phyloP scores from a whole-genome alignment of 768 basidiomycete species.

The Boletellus emodensis region DNA sequence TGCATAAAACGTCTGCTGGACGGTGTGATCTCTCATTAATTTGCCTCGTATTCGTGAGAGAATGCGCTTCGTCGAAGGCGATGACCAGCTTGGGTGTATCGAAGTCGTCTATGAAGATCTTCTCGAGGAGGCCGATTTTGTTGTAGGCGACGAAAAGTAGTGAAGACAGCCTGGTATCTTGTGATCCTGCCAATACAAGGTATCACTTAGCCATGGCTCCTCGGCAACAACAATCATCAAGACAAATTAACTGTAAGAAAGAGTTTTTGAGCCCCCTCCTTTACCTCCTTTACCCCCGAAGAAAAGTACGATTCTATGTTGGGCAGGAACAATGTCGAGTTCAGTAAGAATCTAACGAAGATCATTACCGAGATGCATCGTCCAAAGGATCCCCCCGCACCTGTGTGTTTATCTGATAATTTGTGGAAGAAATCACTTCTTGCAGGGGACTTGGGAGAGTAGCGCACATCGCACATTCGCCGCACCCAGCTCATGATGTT shows the following conservation, averaged over 20 bases:
- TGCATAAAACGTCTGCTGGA: constrained; percentile 5
- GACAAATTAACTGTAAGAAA: neutral
- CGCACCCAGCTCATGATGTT: neutral
- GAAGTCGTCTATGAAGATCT: neutral
- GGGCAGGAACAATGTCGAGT: too few relatives aligned
- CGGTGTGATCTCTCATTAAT: neutral
- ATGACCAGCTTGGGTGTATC: constrained; percentile 7
- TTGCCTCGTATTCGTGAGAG: neutral
- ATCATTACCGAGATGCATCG: too few relatives aligned
- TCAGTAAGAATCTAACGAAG: too few relatives aligned
- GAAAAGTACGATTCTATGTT: neutral
- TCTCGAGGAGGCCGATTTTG: neutral
- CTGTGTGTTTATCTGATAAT: neutral
- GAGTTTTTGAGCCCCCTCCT: neutral
- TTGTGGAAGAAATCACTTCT: neutral
- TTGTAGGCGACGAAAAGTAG: neutral
- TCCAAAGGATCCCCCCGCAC: neutral
- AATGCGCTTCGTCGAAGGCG: constrained; percentile 14
- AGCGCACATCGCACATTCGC: neutral
- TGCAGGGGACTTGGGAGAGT: neutral
- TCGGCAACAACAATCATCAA: neutral
- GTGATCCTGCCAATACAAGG: neutral
- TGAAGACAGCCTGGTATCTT: neutral
- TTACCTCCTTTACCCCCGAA: neutral
- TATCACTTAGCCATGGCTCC: neutral